Conservation (phyloP, 2,329 filamentous ascomycete genomes). For the Botryosphaeria dothidea region DNA sequence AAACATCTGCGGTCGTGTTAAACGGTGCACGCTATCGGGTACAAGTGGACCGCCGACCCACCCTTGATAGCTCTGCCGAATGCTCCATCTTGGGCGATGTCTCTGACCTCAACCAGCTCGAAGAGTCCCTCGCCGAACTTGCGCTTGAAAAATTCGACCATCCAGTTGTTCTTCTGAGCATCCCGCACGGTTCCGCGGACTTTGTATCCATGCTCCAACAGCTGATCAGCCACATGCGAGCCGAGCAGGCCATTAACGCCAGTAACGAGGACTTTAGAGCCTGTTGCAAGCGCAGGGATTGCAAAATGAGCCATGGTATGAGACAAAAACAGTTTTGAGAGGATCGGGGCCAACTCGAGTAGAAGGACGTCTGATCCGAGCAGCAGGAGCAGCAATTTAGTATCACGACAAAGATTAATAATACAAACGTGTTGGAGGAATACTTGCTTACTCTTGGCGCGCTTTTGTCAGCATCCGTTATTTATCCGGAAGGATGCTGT, state of each 20-base stretch:
- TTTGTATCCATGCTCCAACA: conserved; percentile 32
- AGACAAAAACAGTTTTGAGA: no score
- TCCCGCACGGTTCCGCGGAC: conserved; percentile 37
- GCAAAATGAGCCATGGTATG: no score
- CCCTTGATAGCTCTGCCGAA: conserved; percentile 31
- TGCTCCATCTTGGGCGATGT: conserved; percentile 28
- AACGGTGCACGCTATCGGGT: background rate
- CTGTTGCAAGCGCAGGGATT: conserved; percentile 19
- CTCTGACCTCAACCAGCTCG: conserved; percentile 31
- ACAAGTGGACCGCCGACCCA: background rate
- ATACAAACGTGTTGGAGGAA: no score
- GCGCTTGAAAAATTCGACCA: conserved; percentile 30
- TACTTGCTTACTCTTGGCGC: no score
- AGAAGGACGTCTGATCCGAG: no score
- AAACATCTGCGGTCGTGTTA: conserved; percentile 29
- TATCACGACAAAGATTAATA: no score
- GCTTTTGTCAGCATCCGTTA: no score
- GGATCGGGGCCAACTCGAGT: no score
- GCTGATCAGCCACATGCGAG: conserved; percentile 33
- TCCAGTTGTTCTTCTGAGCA: conserved; percentile 30
- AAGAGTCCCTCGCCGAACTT: conserved; percentile 28
- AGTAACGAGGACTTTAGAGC: conserved; percentile 34
- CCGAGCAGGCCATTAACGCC: conserved; percentile 38
- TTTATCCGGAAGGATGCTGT: no score
- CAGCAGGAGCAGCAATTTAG: no score